phyloP scores from a whole-genome alignment of 2,329 filamentous ascomycete genomes.

The Colletotrichum sp. region DNA sequence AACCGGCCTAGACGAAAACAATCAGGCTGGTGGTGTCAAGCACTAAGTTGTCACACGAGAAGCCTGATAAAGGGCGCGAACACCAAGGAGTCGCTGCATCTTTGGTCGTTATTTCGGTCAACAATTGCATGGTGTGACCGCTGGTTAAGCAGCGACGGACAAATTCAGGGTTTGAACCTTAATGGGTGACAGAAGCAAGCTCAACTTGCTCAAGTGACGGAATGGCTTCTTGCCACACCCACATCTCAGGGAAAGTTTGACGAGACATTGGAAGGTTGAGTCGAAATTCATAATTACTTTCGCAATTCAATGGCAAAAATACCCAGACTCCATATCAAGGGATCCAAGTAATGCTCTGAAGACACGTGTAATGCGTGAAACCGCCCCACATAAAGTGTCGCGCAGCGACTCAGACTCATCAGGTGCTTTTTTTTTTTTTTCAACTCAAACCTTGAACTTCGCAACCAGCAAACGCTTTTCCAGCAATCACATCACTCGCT shows the following conservation, averaged over 20 bases:
- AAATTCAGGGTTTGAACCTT: not conserved
- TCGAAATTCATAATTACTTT: fast-evolving
- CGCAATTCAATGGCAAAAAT: not conserved
- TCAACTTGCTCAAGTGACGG: not conserved
- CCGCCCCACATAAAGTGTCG: not conserved
- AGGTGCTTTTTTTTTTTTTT: not conserved
- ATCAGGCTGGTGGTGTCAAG: not conserved
- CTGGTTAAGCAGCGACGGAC: not conserved
- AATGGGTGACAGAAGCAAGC: not conserved
- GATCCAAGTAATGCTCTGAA: not conserved
- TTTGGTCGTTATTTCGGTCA: not conserved
- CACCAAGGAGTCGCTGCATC: fast-evolving
- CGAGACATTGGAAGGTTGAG: not conserved
- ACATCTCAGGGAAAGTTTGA: not conserved
- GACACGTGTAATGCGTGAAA: not conserved
- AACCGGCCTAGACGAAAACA: fast-evolving
- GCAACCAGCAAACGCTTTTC: not conserved
- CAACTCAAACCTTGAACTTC: not conserved
- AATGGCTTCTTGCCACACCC: not conserved
- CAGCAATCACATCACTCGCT: not conserved
- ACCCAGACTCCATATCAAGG: not conserved
- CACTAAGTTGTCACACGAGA: fast-evolving
- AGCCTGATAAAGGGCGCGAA: fast-evolving
- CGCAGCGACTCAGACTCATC: not conserved
- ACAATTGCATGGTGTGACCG: fast-evolving